A percentile compares a stretch with the other conserved stretches of the same genome.
These are phyloP conservation scores for Boechera stricta DNA, from an alignment of 345 rosid species.

Conservation along the genomic window DNA sequence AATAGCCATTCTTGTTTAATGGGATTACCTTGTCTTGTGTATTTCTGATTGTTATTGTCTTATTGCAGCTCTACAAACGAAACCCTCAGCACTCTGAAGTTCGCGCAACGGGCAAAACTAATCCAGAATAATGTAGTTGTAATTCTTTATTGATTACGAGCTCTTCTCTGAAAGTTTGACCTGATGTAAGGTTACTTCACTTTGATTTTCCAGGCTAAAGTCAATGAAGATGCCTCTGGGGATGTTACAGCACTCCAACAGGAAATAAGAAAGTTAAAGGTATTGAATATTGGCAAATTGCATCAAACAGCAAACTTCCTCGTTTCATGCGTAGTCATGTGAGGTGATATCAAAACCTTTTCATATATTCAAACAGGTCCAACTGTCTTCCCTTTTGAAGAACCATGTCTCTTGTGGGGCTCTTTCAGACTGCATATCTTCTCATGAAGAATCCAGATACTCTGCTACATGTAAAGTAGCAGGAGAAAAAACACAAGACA, in stretches of 20 bases:
- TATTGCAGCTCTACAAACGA: constrained; percentile 80
- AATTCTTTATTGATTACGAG: constrained; percentile 14
- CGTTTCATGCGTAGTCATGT: constrained; percentile 25
- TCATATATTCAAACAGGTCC: constrained; percentile 59
- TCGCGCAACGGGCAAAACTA: constrained; percentile 97
- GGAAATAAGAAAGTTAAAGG: constrained; percentile 86
- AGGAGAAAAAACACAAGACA: constrained; percentile 44
- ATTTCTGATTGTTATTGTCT: constrained; percentile 34
- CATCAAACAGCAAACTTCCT: constrained; percentile 25
- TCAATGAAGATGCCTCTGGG: constrained; percentile 95
- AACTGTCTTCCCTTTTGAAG: constrained; percentile 66
- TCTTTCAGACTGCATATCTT: constrained; percentile 43
- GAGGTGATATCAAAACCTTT: constrained; percentile 34
- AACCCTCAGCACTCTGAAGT: constrained; percentile 92
- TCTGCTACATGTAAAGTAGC: constrained; percentile 42
- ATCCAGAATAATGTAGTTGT: constrained; percentile 81
- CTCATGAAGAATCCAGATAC: constrained; percentile 51
- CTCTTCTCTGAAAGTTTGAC: constrained; percentile 22
- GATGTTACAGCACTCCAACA: constrained; percentile 80
- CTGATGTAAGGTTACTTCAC: constrained; percentile 31
- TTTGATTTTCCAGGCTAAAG: constrained; percentile 68
- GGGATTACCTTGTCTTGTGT: constrained; percentile 26
- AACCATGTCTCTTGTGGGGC: constrained; percentile 54
- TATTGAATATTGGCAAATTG: constrained; percentile 30
- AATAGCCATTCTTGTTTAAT: constrained; percentile 28